Evolutionary conservation across 2,329 filamentous ascomycete genomes (phyloP), one percentile per base, ranked within the genome.

Genomic region (Fusarium tanahbumbuense): DNA sequence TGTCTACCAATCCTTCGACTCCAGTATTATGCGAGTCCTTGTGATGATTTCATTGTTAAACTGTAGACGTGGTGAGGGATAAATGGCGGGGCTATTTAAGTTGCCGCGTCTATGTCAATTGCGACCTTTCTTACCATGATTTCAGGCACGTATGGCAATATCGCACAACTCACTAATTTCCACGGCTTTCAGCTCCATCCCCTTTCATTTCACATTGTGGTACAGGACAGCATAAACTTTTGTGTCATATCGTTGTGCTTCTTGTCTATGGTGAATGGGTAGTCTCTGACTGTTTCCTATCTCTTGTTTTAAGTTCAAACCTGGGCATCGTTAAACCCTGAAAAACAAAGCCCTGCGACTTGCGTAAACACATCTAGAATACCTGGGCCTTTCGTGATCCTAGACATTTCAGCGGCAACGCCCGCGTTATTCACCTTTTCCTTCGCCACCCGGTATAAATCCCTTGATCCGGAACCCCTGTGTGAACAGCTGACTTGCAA

Each of bases 341-440:
- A 59, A 66, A 56, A 66, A 56, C 55, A 68, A 65, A 41, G 49
- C 67, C 73, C 73, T 68, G 73, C 67, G 73, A 73, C 71, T 75
- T 68, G 54, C 52, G 64, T 56, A 70, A 70, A 67, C 42, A 73
- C 58, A 64, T 76, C 73, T 76, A 76, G 70, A 64, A 60, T 56
- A 71, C 57, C 58, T 50, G 34, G 58, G 47, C 57, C 55, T 42
- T 59, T 70, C 64, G 49, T 69, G 56, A 58, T 63, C 49, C 54
- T 57, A 28, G 49, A 41, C 56, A 64, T 61, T 53, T 53, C 58
- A 47, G 48, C 48, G 50, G 54, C 47, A 27, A 53, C 45, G 32
- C 47, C 49, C 42, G 42, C 44, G 12, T 23, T 42, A 47, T 44
- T 57, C 32, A 25, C 60, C 54, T 41, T 56, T 70, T 54, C 28